Evolutionary conservation across 2,329 filamentous ascomycete genomes (phyloP).

Genomic region (Microdochium bolleyi): DNA sequence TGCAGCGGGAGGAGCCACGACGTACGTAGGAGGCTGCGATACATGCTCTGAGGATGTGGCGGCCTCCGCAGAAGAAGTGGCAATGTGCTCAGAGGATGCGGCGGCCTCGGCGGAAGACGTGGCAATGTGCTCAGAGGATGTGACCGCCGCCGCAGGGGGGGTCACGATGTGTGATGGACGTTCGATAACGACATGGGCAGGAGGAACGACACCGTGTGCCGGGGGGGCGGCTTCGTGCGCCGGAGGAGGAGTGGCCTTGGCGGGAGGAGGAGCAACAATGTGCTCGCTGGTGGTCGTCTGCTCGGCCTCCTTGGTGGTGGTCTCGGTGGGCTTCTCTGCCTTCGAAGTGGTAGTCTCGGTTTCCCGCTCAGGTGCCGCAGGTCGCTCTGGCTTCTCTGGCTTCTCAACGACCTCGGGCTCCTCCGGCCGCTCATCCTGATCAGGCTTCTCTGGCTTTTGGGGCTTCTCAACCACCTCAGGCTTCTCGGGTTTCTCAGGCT

Average conservation of each 20-base stretch:
- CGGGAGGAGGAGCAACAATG: not conserved
- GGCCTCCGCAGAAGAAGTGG: not conserved
- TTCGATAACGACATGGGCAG: not conserved
- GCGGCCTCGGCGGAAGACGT: not conserved
- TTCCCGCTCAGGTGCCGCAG: not conserved
- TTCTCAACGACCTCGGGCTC: not conserved
- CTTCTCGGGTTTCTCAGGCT: not conserved
- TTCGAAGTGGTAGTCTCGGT: not conserved
- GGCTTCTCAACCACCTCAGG: not conserved
- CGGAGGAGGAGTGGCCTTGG: not conserved
- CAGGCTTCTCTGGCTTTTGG: not conserved
- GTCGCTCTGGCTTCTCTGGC: not conserved
- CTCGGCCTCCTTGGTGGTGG: not conserved
- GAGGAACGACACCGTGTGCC: not conserved
- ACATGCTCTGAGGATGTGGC: not conserved
- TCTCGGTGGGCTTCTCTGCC: not conserved
- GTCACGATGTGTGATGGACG: not conserved
- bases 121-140: not conserved
- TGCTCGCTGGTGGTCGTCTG: not conserved
- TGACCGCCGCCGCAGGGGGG: not conserved
- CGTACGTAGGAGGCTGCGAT: not conserved
- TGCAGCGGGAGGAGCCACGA: not conserved
- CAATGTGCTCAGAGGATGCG: not conserved
- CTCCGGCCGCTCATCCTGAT: not conserved
- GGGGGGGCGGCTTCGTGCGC: not conserved